A percentile compares a stretch with the other conserved stretches of the same genome.
phyloP scores from a whole-genome alignment of 352 stramenopile genomes.

The Phytopythium helicoides region DNA sequence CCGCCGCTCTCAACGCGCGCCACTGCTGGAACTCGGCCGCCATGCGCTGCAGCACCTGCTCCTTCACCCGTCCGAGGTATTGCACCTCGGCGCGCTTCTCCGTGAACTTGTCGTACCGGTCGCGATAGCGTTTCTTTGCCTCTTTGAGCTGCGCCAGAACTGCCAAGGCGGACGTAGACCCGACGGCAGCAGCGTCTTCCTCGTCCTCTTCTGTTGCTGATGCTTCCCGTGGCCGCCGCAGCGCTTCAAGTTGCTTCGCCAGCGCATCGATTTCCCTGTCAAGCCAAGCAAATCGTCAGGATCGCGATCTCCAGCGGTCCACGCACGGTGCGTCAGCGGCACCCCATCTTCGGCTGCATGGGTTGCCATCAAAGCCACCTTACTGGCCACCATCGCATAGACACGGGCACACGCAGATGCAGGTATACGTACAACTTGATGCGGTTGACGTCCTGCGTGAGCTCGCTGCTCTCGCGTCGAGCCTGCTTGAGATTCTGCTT shows the following conservation, averaged over 20 bases:
- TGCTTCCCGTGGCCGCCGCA: constrained; percentile 12
- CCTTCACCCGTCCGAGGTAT: constrained; percentile 58
- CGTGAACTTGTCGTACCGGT: constrained; percentile 41
- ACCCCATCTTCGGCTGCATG: constrained; percentile 1
- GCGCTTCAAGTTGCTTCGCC: constrained; percentile 35
- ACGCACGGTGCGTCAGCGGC: neutral
- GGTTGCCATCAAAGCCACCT: no score
- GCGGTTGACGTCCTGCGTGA: constrained; percentile 51
- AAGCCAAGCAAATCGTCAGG: neutral
- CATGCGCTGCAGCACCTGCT: constrained; percentile 59
- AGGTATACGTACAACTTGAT: constrained; percentile 49
- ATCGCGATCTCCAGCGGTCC: neutral
- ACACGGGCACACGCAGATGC: neutral
- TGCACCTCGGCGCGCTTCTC: constrained; percentile 52
- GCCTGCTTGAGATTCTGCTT: constrained; percentile 57
- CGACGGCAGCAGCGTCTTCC: constrained; percentile 2
- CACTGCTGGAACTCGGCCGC: constrained; percentile 52
- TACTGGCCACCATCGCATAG: neutral
- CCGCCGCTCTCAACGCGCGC: constrained; percentile 21
- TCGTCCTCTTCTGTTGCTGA: constrained; percentile 4
- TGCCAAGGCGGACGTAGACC: constrained; percentile 6
- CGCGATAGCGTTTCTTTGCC: constrained; percentile 55
- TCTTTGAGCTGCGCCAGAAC: constrained; percentile 51
- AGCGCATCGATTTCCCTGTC: constrained; percentile 49
- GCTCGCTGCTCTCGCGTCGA: constrained; percentile 25